Conservation (phyloP, 2,329 filamentous ascomycete species). For the Fonsecaea monophora region DNA sequence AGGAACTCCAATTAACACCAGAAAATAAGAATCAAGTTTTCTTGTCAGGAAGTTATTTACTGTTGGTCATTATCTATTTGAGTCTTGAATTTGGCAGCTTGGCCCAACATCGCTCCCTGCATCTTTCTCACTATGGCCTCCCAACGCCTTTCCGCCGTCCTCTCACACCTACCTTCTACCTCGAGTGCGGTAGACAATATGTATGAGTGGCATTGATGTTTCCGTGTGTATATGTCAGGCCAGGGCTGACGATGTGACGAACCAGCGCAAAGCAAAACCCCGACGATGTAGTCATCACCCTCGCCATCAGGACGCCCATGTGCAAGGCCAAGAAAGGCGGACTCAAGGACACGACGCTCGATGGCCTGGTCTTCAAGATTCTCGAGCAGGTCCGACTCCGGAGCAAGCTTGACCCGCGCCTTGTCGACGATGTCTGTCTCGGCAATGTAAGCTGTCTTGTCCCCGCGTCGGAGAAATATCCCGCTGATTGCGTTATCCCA, state of each 20-base stretch:
- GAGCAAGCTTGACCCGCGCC: conserved; percentile 76
- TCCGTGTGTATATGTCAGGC: not conserved
- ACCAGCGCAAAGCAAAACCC: conserved; percentile 85
- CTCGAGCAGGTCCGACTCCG: conserved; percentile 76
- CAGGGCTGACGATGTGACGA: conserved; percentile 6
- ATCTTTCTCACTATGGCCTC: conserved; percentile 69
- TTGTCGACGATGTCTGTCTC: conserved; percentile 88
- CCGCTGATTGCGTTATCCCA: not conserved
- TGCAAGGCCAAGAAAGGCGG: conserved; percentile 88
- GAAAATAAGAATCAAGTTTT: not conserved
- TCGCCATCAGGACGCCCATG: conserved; percentile 86
- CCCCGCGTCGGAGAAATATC: not conserved
- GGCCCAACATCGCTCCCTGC: not conserved
- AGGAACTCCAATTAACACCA: not conserved
- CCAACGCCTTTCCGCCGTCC: conserved; percentile 83
- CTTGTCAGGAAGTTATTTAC: not conserved
- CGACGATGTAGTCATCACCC: conserved; percentile 95
- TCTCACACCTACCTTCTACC: conserved; percentile 81
- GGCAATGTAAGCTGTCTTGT: conserved; percentile 74
- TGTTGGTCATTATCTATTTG: not conserved
- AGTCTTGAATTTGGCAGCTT: not conserved
- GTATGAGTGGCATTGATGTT: conserved; percentile 60
- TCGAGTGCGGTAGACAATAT: conserved; percentile 75
- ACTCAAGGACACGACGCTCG: conserved; percentile 91
- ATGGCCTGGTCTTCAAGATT: conserved; percentile 82